Evolutionary conservation across 768 basidiomycete species (phyloP), one percentile per base, ranked within the genome.

Genomic region (Candolleomyces efflorescens): DNA sequence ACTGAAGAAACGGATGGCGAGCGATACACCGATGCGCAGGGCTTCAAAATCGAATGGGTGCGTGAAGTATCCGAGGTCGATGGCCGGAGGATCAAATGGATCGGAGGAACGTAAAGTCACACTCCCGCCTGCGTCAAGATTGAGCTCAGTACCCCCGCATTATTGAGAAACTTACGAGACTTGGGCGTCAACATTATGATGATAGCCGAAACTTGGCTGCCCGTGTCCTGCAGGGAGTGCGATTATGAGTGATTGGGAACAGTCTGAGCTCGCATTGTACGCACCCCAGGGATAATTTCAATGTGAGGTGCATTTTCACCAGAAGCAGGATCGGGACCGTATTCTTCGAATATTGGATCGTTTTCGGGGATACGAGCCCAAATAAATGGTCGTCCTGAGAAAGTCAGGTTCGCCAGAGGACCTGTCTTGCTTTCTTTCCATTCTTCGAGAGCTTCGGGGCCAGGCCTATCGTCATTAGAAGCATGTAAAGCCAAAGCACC

Each of bases 341-440:
- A 37, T 13, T 39, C 52, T 39, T 44, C 38, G 36, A 60, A 47
- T 20, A 58, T 32, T 3, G 55, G 20, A 3, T 57, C 50, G n/a
- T 54, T 39, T 9, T 32, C 12, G 7, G 53, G 60, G 15, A 63
- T 41, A 23, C 62, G 26, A 3, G 54, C 15, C 44, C 46, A 63
- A 7, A 58, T 22, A n/a, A 53, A 15, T 5, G 11, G 39, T 20
- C 46, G 56, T 15, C 26, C 24, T 3, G 32, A 18, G 3, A 50
- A 49, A 24, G 55, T 52, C 3, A 20, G 26, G 51, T 46, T 50
- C 1, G 56, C 56, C 6, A 61, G 51, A 5, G 60, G 59, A 0
- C 65, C 65, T 7, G 61, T 64, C 20, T 54, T 47, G 15, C 52
- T 62, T 12, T 20, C 22, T 36, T 59, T 32, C 63, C 63, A 66